Conservation (phyloP, 345 rosid species). For the Rhizophora mangle region DNA sequence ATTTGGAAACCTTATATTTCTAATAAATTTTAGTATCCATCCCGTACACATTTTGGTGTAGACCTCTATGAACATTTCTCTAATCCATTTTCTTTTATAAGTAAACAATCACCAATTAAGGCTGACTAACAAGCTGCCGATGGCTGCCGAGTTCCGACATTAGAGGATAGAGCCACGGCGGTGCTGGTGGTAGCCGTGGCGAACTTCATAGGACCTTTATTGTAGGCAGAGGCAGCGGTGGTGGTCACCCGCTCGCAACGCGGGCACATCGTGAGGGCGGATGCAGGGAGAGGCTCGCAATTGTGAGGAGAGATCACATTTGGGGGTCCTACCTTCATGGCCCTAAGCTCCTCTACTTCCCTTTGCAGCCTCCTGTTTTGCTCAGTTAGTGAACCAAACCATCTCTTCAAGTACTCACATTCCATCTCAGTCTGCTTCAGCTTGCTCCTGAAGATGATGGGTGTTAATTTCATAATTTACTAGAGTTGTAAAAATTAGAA, state of each 20-base stretch:
- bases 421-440: slow-evolving; percentile 95
- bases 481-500: neutral
- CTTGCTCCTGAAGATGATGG: slow-evolving; percentile 59
- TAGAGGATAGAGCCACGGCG: slow-evolving; percentile 29
- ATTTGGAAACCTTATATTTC: slow-evolving; percentile 10
- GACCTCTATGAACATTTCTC: slow-evolving; percentile 26
- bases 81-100: slow-evolving; percentile 6
- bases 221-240: slow-evolving; percentile 22
- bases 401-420: slow-evolving; percentile 85
- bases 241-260: slow-evolving; percentile 83
- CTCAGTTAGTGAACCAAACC: slow-evolving; percentile 89
- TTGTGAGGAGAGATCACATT: slow-evolving; percentile 51
- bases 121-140: slow-evolving; percentile 39
- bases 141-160: slow-evolving; percentile 38
- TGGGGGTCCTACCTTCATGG: slow-evolving; percentile 69
- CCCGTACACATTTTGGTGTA: slow-evolving; percentile 20
- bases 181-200: slow-evolving; percentile 11
- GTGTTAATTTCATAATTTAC: neutral
- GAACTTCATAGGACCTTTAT: slow-evolving; percentile 25
- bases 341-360: slow-evolving; percentile 91
- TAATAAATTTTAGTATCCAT: slow-evolving; percentile 9
- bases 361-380: slow-evolving; percentile 83
- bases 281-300: slow-evolving; percentile 53
- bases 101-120: neutral
- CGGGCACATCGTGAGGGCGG: slow-evolving; percentile 88